Percentiles rank a stretch among this genome's conserved stretches.
phyloP scores from a whole-genome alignment of 257 asterid species.

The Primulina tabacum region DNA sequence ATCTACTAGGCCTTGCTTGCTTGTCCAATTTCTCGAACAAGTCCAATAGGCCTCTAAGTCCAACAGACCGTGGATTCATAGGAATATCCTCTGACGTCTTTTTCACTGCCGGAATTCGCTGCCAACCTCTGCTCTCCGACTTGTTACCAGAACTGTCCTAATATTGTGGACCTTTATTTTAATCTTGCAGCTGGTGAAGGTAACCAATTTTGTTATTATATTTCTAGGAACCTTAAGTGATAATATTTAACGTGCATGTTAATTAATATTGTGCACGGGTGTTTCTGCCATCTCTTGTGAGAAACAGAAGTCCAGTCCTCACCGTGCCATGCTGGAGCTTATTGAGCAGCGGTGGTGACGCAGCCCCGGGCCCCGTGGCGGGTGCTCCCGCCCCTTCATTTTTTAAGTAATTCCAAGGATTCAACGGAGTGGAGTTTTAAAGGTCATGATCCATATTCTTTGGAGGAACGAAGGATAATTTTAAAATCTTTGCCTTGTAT shows the following conservation, averaged over 20 bases:
- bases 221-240: too few species aligned
- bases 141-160: constrained; percentile 30
- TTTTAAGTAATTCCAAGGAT: too few species aligned
- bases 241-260: too few species aligned
- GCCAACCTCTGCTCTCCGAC: constrained; percentile 29
- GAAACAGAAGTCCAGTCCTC: constrained; percentile 43
- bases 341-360: constrained; percentile 50
- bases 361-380: constrained; percentile 17
- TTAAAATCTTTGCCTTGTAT: too few species aligned
- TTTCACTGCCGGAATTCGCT: constrained; percentile 22
- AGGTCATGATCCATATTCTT: too few species aligned
- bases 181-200: constrained; percentile 38
- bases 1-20: too few species aligned
- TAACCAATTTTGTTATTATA: background rate
- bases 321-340: constrained; percentile 54
- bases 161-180: constrained; percentile 34
- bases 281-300: constrained; percentile 55
- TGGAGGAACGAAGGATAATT: too few species aligned
- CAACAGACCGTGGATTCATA: too few species aligned
- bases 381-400: constrained; percentile 15
- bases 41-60: too few species aligned
- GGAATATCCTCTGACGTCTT: constrained; percentile 34
- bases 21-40: too few species aligned
- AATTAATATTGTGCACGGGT: constrained; percentile 10
- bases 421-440: too few species aligned